Conservation (phyloP, 257 asterid species). For the Nicotiana undulata region DNA sequence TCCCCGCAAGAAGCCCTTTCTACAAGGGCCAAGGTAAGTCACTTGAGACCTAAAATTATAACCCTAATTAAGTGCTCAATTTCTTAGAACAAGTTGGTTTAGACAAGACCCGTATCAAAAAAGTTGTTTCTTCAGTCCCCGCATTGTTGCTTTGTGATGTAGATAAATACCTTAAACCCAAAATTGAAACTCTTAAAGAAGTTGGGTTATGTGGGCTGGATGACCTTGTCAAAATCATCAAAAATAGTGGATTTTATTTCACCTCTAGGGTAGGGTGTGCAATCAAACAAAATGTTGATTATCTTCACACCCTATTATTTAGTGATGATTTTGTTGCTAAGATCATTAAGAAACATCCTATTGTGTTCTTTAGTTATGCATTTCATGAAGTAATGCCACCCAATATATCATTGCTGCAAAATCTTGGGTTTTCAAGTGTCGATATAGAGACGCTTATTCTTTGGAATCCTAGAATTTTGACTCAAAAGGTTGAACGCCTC, state of each 20-base stretch:
- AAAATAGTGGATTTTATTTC: neutral
- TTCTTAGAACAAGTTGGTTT: constrained; percentile 8
- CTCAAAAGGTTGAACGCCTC: neutral
- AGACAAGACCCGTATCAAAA: constrained; percentile 6
- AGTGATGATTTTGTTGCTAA: neutral
- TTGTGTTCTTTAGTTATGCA: neutral
- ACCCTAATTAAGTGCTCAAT: constrained; percentile 8
- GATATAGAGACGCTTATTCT: neutral
- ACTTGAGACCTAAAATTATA: neutral
- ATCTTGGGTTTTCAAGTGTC: neutral
- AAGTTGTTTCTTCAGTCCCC: neutral
- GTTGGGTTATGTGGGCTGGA: constrained; percentile 9
- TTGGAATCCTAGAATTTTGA: neutral
- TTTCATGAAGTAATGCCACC: neutral
- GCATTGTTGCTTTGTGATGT: neutral
- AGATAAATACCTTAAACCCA: constrained; percentile 11
- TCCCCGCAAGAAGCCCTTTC: constrained; percentile 11
- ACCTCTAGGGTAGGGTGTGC: no score
- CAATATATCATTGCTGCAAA: neutral
- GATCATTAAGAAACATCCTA: neutral
- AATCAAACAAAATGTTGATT: neutral
- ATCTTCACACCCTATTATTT: neutral
- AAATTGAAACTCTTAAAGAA: constrained; percentile 3
- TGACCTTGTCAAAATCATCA: constrained; percentile 1
- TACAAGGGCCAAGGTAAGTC: neutral